Conservation (phyloP, 768 basidiomycete genomes). For the Suillus subalutaceus region DNA sequence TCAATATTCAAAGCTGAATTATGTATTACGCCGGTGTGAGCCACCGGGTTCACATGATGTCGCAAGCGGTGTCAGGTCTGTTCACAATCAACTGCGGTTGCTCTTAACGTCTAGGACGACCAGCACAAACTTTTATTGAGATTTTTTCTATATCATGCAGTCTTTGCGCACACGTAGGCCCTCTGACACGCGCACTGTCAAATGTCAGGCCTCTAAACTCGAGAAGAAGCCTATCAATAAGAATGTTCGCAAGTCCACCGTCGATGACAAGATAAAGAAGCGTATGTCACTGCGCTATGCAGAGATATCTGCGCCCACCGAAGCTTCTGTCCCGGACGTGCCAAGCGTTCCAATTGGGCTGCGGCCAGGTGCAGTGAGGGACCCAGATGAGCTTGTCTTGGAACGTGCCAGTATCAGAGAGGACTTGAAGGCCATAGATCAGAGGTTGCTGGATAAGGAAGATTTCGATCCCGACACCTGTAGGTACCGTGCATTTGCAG, state of each 20-base stretch:
- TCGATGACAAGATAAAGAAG: conserved; percentile 94
- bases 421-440: conserved; percentile 63
- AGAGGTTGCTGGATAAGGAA: conserved; percentile 69
- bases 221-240: conserved; percentile 33
- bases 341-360: conserved; percentile 56
- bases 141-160: conserved; percentile 42
- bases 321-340: conserved; percentile 54
- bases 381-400: conserved; percentile 53
- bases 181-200: conserved; percentile 44
- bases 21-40: neutral
- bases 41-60: conserved; percentile 3
- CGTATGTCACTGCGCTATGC: conserved; percentile 96
- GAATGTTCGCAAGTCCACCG: conserved; percentile 48
- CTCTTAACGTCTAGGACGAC: neutral
- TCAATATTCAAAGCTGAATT: too few species aligned
- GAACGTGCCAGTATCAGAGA: conserved; percentile 44
- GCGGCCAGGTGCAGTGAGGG: conserved; percentile 37
- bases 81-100: neutral
- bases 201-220: conserved; percentile 35
- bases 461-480: conserved; percentile 89
- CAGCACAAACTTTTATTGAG: neutral
- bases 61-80: neutral
- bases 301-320: conserved; percentile 75
- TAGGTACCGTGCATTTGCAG: conserved; percentile 43
- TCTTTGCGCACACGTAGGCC: conserved; percentile 57